These are phyloP conservation scores for grape (Vitis vinifera) DNA, from an alignment of 164 flowering plant species.

Conservation along the genomic window ASM3070453v1 NC_081809.1:8795001-8795500, in stretches of 20 bases:
- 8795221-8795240: neutral
- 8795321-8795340: neutral
- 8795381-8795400: neutral
- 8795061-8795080: neutral
- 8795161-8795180: neutral
- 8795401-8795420: neutral
- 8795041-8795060: neutral
- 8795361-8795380: neutral
- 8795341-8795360: neutral
- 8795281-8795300: neutral
- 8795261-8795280: neutral
- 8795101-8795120: too few relatives aligned
- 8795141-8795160: neutral
- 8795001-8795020: conserved; percentile 74
- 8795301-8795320: neutral
- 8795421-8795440: neutral
- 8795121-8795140: neutral
- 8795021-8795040: neutral
- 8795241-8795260: neutral
- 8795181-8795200: neutral
- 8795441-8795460: neutral
- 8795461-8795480: neutral
- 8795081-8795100: neutral
- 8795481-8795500: neutral
- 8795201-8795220: neutral